These are phyloP conservation scores for Gaeumannomyces tritici DNA, from an alignment of 2,329 filamentous ascomycete species.

Conservation along the genomic window DNA sequence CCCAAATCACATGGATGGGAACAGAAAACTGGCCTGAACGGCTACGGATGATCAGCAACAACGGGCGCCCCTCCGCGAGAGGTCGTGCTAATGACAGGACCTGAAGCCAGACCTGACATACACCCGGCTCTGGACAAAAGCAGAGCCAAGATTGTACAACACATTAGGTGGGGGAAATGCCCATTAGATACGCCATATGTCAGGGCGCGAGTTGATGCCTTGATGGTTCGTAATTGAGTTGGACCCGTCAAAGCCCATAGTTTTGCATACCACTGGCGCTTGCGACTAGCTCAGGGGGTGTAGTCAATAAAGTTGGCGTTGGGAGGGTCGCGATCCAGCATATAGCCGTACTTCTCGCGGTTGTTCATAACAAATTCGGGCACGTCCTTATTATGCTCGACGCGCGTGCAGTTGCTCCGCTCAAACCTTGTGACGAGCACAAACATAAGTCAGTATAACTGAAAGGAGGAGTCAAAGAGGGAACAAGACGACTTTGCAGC, in stretches of 20 bases:
- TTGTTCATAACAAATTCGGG: slow-evolving; percentile 27
- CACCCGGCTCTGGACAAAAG: neutral
- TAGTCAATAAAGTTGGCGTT: slow-evolving; percentile 27
- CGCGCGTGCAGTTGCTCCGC: slow-evolving; percentile 11
- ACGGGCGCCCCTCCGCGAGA: too few species aligned
- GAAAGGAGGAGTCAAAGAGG: neutral
- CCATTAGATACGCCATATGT: neutral
- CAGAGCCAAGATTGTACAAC: neutral
- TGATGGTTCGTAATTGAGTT: too few species aligned
- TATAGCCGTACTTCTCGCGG: slow-evolving; percentile 21
- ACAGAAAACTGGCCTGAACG: too few species aligned
- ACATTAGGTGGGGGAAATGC: neutral
- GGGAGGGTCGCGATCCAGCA: slow-evolving; percentile 27
- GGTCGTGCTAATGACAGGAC: neutral
- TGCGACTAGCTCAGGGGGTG: neutral
- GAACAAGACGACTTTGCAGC: neutral
- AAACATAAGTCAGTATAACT: neutral
- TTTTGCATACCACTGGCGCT: neutral
- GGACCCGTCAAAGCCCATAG: too few species aligned
- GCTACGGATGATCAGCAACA: neutral
- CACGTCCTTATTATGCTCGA: slow-evolving; percentile 30
- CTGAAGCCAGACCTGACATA: neutral
- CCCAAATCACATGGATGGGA: too few species aligned
- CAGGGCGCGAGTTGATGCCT: too few species aligned
- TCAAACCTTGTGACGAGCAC: slow-evolving; percentile 10